phyloP scores from a whole-genome alignment of 2,329 filamentous ascomycete species.

The Taxawa tesnikishii region DNA sequence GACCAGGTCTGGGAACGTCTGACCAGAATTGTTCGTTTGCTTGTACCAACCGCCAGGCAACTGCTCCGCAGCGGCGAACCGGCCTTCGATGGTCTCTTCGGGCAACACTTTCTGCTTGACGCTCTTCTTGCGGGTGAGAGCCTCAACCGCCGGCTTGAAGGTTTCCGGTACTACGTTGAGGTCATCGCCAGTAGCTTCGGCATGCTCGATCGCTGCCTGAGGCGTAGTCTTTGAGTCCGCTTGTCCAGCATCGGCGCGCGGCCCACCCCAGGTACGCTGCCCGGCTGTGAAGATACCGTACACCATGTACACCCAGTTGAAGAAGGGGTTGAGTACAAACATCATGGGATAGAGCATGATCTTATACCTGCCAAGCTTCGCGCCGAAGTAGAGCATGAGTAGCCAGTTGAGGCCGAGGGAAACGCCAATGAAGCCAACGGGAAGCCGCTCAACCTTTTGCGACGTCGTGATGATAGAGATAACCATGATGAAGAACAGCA shows the following conservation, averaged over 20 bases:
- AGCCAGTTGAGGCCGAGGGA: constrained; percentile 89
- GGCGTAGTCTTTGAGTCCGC: constrained; percentile 67
- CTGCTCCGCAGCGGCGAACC: constrained; percentile 60
- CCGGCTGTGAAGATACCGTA: constrained; percentile 93
- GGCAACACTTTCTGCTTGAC: constrained; percentile 51
- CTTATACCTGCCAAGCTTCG: constrained; percentile 78
- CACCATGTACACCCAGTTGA: constrained; percentile 98
- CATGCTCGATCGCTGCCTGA: constrained; percentile 72
- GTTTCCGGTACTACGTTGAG: constrained; percentile 82
- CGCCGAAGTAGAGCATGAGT: constrained; percentile 91
- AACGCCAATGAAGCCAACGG: constrained; percentile 85
- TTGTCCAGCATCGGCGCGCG: constrained; percentile 73
- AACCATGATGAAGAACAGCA: constrained; percentile 90
- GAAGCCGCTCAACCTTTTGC: constrained; percentile 64
- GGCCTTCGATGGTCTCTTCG: constrained; percentile 61
- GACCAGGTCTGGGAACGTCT: background rate
- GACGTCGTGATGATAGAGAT: constrained; percentile 77
- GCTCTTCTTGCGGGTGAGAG: constrained; percentile 27
- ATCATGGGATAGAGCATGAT: constrained; percentile 91
- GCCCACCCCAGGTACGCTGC: constrained; percentile 90
- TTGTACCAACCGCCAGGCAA: constrained; percentile 58
- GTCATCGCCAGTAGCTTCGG: constrained; percentile 69
- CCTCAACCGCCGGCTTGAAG: constrained; percentile 49
- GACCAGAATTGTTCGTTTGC: constrained; percentile 47
- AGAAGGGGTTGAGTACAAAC: constrained; percentile 90